Evolutionary conservation across 2,329 filamentous ascomycete genomes (phyloP).

Genomic region (Ophiosphaerella narmari): DNA sequence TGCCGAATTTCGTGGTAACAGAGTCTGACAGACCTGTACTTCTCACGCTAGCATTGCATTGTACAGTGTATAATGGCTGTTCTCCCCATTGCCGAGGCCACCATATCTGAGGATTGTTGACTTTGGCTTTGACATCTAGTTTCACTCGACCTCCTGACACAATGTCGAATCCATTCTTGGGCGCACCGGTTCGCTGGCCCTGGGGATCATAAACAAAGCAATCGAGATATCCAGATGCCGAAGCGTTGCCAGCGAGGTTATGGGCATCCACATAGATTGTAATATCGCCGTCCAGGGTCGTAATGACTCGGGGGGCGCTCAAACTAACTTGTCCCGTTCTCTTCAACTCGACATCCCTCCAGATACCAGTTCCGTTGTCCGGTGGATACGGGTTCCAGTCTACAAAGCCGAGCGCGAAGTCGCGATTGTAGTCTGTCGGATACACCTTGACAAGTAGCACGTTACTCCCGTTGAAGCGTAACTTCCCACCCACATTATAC

Average conservation of each 20-base stretch:
- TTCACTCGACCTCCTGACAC: background rate
- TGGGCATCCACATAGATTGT: constrained; percentile 27
- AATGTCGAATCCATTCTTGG: constrained; percentile 5
- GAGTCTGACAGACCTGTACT: constrained; percentile 39
- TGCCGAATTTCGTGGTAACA: constrained; percentile 53
- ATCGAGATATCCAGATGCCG: constrained; percentile 9
- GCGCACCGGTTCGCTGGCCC: background rate
- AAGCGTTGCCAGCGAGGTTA: constrained; percentile 16
- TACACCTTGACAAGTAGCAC: constrained; percentile 59
- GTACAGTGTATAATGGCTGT: constrained; percentile 57
- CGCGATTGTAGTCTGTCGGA: constrained; percentile 63
- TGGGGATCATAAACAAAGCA: constrained; percentile 16
- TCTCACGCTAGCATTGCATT: constrained; percentile 32
- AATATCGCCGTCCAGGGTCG: constrained; percentile 22
- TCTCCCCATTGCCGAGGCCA: constrained; percentile 65
- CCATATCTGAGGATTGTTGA: constrained; percentile 60
- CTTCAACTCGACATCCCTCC: constrained; percentile 62
- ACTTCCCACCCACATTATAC: constrained; percentile 58
- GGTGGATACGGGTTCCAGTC: constrained; percentile 67
- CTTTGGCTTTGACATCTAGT: constrained; percentile 9
- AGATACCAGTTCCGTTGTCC: constrained; percentile 67
- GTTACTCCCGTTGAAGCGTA: constrained; percentile 50
- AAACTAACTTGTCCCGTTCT: constrained; percentile 54
- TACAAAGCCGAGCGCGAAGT: constrained; percentile 64
- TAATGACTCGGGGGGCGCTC: constrained; percentile 42